Percentiles rank a stretch among this genome's conserved stretches.
phyloP scores from a whole-genome alignment of 768 basidiomycete species.

The Podaxis rugospora region DNA sequence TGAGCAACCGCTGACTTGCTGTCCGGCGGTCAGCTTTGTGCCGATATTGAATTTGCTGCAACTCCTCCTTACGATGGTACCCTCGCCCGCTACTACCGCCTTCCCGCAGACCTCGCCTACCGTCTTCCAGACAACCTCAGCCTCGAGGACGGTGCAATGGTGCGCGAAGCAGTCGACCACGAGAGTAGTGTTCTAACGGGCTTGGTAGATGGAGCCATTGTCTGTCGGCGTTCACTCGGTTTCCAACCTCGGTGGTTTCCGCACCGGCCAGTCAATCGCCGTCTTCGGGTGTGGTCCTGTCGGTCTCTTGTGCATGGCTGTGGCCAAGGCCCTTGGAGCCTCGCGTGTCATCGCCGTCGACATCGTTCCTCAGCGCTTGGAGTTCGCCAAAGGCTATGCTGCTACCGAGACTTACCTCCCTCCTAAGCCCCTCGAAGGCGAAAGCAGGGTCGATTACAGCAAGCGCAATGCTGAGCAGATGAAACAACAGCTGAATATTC shows the following conservation, averaged over 20 bases:
- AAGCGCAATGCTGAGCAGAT: constrained; percentile 65
- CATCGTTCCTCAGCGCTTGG: constrained; percentile 67
- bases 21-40: constrained; percentile 57
- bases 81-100: constrained; percentile 77
- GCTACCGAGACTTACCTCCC: constrained; percentile 77
- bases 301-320: constrained; percentile 90
- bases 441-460: constrained; percentile 68
- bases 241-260: constrained; percentile 67
- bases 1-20: neutral
- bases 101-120: constrained; percentile 85
- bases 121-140: constrained; percentile 77
- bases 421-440: constrained; percentile 52
- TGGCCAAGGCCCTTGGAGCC: constrained; percentile 92
- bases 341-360: constrained; percentile 82
- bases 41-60: constrained; percentile 84
- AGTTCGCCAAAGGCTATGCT: constrained; percentile 83
- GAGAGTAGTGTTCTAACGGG: neutral
- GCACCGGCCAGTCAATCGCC: constrained; percentile 69
- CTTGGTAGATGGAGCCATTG: constrained; percentile 81
- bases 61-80: constrained; percentile 95
- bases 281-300: constrained; percentile 88
- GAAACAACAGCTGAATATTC: constrained; percentile 58
- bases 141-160: constrained; percentile 95
- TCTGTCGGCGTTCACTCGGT: constrained; percentile 91
- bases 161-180: constrained; percentile 22